These are phyloP conservation scores for Cryphonectria japonica DNA, from an alignment of 2,329 filamentous ascomycete species.

Conservation along the genomic window DNA sequence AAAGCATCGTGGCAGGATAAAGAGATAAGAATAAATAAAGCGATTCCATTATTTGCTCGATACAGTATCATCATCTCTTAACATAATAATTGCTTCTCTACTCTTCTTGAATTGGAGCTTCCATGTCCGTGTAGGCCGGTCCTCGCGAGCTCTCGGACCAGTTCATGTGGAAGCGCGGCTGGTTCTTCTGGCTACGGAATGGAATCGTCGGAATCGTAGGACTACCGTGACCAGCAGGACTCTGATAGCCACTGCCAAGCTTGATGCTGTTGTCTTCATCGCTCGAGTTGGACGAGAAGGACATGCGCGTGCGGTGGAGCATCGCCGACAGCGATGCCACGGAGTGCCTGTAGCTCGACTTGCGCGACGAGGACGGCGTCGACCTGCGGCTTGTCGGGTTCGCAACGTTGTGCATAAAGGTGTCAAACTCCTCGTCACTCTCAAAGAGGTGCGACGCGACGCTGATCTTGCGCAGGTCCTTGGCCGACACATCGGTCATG, in stretches of 20 bases:
- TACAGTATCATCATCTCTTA: too few species aligned
- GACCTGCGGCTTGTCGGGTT: background rate
- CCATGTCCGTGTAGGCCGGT: background rate
- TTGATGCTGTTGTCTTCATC: conserved; percentile 1
- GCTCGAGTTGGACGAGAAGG: conserved; percentile 13
- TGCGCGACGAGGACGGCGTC: background rate
- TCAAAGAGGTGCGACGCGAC: conserved; percentile 24
- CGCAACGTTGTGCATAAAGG: conserved; percentile 22
- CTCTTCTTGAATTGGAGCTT: conserved; percentile 17
- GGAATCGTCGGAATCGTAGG: background rate
- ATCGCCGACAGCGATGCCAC: conserved; percentile 1
- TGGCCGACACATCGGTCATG: conserved; percentile 16
- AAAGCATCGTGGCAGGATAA: background rate
- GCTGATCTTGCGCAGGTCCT: conserved; percentile 20
- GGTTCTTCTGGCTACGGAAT: background rate
- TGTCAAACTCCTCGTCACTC: conserved; percentile 25
- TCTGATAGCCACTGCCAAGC: background rate
- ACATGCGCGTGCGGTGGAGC: conserved; percentile 17
- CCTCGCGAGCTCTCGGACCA: conserved; percentile 12
- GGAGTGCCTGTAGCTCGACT: background rate
- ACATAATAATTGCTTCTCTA: background rate
- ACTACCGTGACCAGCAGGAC: background rate
- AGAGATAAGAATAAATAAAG: background rate
- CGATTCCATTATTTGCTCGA: background rate
- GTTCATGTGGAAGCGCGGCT: conserved; percentile 15